Conservation (phyloP, 768 basidiomycete genomes). For the Daedaleopsis nitida region DNA sequence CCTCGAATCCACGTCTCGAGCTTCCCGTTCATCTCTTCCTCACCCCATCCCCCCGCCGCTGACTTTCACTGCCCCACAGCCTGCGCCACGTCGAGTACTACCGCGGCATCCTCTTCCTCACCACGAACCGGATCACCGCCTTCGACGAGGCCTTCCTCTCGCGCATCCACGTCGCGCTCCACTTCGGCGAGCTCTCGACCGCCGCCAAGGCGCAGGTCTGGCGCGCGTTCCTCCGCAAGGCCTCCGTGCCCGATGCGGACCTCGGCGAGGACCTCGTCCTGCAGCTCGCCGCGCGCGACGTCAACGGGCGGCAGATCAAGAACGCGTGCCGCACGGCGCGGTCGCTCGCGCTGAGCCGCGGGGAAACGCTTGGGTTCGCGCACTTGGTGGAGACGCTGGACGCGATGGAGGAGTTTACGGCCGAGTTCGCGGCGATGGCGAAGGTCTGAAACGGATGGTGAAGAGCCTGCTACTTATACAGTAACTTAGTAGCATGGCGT, state of each 20-base stretch:
- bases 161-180: slow-evolving; percentile 56
- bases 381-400: slow-evolving; percentile 62
- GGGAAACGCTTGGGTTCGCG: slow-evolving; percentile 43
- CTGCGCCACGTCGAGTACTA: slow-evolving; percentile 38
- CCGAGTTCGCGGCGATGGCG: slow-evolving; percentile 20
- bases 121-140: slow-evolving; percentile 45
- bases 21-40: neutral
- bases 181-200: slow-evolving; percentile 31
- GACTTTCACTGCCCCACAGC: neutral
- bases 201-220: slow-evolving; percentile 29
- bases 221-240: slow-evolving; percentile 31
- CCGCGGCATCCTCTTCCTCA: slow-evolving; percentile 41
- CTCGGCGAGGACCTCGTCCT: slow-evolving; percentile 43
- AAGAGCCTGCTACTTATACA: too few relatives aligned
- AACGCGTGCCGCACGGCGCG: slow-evolving; percentile 66
- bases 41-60: neutral
- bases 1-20: neutral
- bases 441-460: neutral
- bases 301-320: slow-evolving; percentile 72
- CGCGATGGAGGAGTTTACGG: slow-evolving; percentile 53
- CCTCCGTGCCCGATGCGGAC: slow-evolving; percentile 17
- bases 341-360: slow-evolving; percentile 53
- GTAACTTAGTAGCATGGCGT: too few relatives aligned
- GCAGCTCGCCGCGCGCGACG: slow-evolving; percentile 47
- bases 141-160: slow-evolving; percentile 73